These are phyloP conservation scores for Umbelopsis ramanniana DNA, from an alignment of 192 early-diverging fungal species.

Conservation along the genomic window DNA sequence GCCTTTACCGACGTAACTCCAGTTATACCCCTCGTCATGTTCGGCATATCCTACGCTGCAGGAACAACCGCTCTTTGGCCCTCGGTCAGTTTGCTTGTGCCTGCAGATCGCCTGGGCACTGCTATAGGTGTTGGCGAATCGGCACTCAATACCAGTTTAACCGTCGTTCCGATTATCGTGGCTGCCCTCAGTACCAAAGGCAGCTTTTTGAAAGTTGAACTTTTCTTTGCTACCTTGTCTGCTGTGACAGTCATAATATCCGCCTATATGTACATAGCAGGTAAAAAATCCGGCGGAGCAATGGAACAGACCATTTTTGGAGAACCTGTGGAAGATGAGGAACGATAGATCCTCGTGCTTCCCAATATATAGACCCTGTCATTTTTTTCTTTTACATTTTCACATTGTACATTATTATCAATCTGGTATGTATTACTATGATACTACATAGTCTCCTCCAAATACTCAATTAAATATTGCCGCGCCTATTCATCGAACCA, in stretches of 20 bases:
- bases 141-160: conserved; percentile 61
- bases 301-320: conserved; percentile 13
- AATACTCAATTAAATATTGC: neutral
- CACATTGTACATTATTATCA: conserved; percentile 16
- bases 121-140: conserved; percentile 66
- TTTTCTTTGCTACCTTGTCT: conserved; percentile 3
- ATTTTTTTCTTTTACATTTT: neutral
- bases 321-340: conserved; percentile 8
- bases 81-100: conserved; percentile 65
- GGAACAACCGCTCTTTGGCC: conserved; percentile 69
- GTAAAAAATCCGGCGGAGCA: conserved; percentile 2
- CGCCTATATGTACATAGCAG: conserved; percentile 10
- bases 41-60: conserved; percentile 60
- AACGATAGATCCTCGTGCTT: neutral
- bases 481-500: conserved; percentile 1
- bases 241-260: neutral
- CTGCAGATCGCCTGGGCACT: conserved; percentile 62
- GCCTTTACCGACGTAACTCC: conserved; percentile 55
- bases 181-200: conserved; percentile 36
- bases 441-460: neutral
- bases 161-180: conserved; percentile 62
- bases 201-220: neutral
- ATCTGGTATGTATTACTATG: conserved; percentile 7
- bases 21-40: conserved; percentile 49
- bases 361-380: neutral